Conservation (phyloP, 2,329 filamentous ascomycete species). For the Diaporthe aspalathi region DNA sequence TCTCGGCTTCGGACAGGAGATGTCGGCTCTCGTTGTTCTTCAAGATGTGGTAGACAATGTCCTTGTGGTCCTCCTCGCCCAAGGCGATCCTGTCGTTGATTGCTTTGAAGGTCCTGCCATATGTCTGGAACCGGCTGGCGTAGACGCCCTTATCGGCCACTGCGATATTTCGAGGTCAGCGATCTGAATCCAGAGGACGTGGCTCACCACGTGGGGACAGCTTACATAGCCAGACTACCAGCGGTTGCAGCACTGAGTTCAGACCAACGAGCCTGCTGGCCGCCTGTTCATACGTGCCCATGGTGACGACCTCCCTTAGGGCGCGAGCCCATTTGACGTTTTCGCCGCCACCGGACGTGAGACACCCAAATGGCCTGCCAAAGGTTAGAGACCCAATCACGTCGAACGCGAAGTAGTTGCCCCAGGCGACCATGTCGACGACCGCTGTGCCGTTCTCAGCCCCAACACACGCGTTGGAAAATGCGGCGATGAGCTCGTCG, state of each 20-base stretch:
- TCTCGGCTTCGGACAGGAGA: background rate
- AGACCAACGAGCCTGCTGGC: slow-evolving; percentile 13
- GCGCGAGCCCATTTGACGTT: background rate
- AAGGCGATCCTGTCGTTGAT: background rate
- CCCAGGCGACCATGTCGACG: background rate
- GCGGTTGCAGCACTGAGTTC: background rate
- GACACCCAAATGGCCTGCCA: background rate
- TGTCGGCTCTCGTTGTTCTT: slow-evolving; percentile 19
- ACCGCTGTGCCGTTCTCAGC: background rate
- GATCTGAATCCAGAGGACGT: too few relatives aligned
- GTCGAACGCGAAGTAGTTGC: slow-evolving; percentile 21
- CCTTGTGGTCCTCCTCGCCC: slow-evolving; percentile 21
- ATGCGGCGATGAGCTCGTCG: slow-evolving; percentile 11
- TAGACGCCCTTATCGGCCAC: background rate
- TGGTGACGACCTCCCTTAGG: background rate
- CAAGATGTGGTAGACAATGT: slow-evolving; percentile 7
- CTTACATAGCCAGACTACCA: background rate
- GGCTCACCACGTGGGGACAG: fast-evolving
- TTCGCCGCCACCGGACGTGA: background rate
- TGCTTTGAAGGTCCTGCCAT: background rate
- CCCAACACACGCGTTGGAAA: background rate
- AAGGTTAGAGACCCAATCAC: slow-evolving; percentile 1
- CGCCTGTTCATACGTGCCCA: slow-evolving; percentile 15
- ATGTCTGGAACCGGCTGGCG: background rate
- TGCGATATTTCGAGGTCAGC: background rate